A percentile compares a stretch with the other conserved stretches of the same genome.
Conservation (phyloP, 441 rosid species). For the Kokia cookei region DNA sequence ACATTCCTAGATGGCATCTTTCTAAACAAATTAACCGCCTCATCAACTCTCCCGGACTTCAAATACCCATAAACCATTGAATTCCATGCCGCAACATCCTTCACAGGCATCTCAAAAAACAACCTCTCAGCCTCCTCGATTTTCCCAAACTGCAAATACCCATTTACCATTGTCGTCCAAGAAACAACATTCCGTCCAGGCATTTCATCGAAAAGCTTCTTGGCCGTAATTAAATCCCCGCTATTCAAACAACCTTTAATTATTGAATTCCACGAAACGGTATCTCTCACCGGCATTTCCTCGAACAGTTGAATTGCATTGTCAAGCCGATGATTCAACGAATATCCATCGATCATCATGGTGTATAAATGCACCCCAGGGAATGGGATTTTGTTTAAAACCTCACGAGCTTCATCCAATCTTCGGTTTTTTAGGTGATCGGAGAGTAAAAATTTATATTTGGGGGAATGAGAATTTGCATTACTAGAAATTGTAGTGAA, state of each 20-base stretch:
- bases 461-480: conserved; percentile 3
- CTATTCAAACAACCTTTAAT: conserved; percentile 60
- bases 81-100: conserved; percentile 48
- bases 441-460: conserved; percentile 28
- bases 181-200: conserved; percentile 61
- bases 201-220: conserved; percentile 61
- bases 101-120: conserved; percentile 36
- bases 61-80: conserved; percentile 63
- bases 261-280: conserved; percentile 47
- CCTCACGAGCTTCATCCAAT: conserved; percentile 42
- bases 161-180: conserved; percentile 69
- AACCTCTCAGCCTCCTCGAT: conserved; percentile 37
- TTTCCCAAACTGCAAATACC: conserved; percentile 41
- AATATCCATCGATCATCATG: conserved; percentile 37
- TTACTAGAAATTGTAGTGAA: not conserved
- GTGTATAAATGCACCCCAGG: conserved; percentile 39
- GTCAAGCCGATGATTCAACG: conserved; percentile 21
- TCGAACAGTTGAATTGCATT: conserved; percentile 42
- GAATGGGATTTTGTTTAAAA: conserved; percentile 27
- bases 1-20: conserved; percentile 40
- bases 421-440: conserved; percentile 36
- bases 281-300: conserved; percentile 37
- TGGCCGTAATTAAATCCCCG: conserved; percentile 39
- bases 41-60: conserved; percentile 34
- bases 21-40: conserved; percentile 36